Evolutionary conservation across 805 yeast genomes (phyloP).

Genomic region (Suhomyces kilbournensis): DNA sequence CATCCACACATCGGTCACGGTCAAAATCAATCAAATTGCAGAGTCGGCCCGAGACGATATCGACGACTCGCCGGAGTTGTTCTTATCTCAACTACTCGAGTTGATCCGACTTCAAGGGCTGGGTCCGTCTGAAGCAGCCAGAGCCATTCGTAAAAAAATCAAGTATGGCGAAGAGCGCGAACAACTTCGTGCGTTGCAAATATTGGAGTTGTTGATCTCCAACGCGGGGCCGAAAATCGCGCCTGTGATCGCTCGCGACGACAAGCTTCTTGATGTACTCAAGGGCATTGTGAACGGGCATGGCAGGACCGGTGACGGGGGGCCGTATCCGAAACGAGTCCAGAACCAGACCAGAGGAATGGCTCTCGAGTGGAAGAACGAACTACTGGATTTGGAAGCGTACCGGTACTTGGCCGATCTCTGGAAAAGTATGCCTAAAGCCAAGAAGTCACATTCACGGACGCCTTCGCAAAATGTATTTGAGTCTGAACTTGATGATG

Average conservation of each 20-base stretch:
- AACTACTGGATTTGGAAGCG: slow-evolving; percentile 48
- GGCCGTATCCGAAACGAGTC: slow-evolving; percentile 40
- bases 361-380: slow-evolving; percentile 66
- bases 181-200: slow-evolving; percentile 60
- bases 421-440: slow-evolving; percentile 42
- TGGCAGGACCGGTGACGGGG: slow-evolving; percentile 32
- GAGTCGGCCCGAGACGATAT: slow-evolving; percentile 43
- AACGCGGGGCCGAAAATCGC: slow-evolving; percentile 44
- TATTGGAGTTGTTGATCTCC: slow-evolving; percentile 38
- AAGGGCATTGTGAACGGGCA: slow-evolving; percentile 44
- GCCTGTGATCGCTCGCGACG: slow-evolving; percentile 58
- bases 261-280: slow-evolving; percentile 62
- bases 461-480: slow-evolving; percentile 3
- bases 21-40: slow-evolving; percentile 53
- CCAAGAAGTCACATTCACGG: slow-evolving; percentile 6
- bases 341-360: slow-evolving; percentile 47
- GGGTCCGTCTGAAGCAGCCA: slow-evolving; percentile 72
- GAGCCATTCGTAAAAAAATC: slow-evolving; percentile 83
- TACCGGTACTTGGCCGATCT: slow-evolving; percentile 49
- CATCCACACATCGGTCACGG: slow-evolving; percentile 69
- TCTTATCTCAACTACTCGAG: slow-evolving; percentile 57
- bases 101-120: slow-evolving; percentile 40
- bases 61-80: slow-evolving; percentile 37
- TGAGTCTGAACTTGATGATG: slow-evolving; percentile 1
- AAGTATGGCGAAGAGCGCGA: slow-evolving; percentile 73